Conservation (phyloP, 2,329 filamentous ascomycete species). For the Talaromyces sp. region DNA sequence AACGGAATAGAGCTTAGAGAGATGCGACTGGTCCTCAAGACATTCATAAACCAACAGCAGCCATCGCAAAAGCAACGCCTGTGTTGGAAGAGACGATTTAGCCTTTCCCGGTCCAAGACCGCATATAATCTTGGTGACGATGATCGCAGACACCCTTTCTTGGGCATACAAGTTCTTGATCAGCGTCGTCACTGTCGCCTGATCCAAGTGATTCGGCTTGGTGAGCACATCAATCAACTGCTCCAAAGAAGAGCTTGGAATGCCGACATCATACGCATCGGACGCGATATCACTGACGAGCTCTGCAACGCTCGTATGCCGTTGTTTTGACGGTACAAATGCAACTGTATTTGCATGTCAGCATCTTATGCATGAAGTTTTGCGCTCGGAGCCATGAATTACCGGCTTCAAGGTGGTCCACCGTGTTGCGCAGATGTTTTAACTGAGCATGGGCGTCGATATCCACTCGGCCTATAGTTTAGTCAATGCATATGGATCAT, state of each 20-base stretch:
- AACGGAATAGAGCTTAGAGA: conserved; percentile 68
- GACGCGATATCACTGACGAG: conserved; percentile 59
- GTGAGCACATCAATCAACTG: conserved; percentile 64
- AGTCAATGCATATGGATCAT: not conserved
- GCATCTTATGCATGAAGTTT: not conserved
- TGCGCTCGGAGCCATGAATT: conserved; percentile 3
- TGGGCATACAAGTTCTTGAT: conserved; percentile 72
- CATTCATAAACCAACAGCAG: conserved; percentile 69
- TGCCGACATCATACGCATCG: conserved; percentile 62
- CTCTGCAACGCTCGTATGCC: conserved; percentile 57
- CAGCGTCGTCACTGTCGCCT: conserved; percentile 64
- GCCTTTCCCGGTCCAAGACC: conserved; percentile 70
- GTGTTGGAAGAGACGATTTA: conserved; percentile 67
- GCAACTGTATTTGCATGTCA: conserved; percentile 24
- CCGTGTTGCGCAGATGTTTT: conserved; percentile 24
- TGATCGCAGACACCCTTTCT: conserved; percentile 54
- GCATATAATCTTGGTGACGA: conserved; percentile 62
- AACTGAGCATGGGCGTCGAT: conserved; percentile 11
- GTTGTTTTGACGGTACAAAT: conserved; percentile 57
- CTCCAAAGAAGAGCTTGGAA: conserved; percentile 56
- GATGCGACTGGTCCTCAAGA: conserved; percentile 56
- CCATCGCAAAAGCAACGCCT: conserved; percentile 71
- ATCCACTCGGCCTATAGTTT: not conserved
- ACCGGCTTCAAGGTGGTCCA: conserved; percentile 35
- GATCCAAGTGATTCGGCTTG: conserved; percentile 64